Evolutionary conservation across 345 rosid genomes (phyloP), one percentile per base, ranked within the genome.

Genomic region (Citrus maxima): DNA sequence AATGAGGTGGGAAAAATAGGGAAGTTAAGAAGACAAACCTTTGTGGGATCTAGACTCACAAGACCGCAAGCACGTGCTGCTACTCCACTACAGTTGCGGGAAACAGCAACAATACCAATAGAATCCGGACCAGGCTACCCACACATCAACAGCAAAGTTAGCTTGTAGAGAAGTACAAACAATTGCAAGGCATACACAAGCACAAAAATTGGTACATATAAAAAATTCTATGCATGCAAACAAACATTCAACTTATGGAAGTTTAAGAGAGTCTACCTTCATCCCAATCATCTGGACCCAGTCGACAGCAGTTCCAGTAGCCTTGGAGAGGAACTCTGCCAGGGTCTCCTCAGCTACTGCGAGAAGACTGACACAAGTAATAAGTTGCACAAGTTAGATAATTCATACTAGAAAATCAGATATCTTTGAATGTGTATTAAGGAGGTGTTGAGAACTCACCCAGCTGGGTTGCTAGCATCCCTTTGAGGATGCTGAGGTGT

Each of bases 261-360:
- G 24, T 5, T 59, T 21, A 68, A 67, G 49, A 37, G 1, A 54
- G 70, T 66, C 61, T 71, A 95, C 99, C 99, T 95, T 95, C 99
- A 95, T 95, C 97, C 99, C 99, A 91, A 93, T 92, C 98, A 95
- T 93, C 93, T 95, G 99, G 27, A 93, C 99, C 99, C 99, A 95
- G 90, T 95, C 90, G 82, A 95, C 94, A 92, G 99, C 98, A 88
- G 98, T 95, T 88, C 99, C 99, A 51, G 98, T 95, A 88, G 99
- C 99, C 92, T 95, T 95, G 27, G 93, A 84, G 34, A 91, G 92
- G 93, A 91, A 91, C 93, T 91, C 93, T 81, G 95, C 88, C 84
- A 95, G 88, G 92, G 97, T 87, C 92, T 93, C 97, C 92, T 91
- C 96, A 82, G 99, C 98, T 46, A 95, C 89, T 4, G 98, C 87